Percentiles rank a stretch among this genome's conserved stretches.
Evolutionary conservation across 805 yeast genomes (phyloP).

Genomic region (Candida nemodendra): DNA sequence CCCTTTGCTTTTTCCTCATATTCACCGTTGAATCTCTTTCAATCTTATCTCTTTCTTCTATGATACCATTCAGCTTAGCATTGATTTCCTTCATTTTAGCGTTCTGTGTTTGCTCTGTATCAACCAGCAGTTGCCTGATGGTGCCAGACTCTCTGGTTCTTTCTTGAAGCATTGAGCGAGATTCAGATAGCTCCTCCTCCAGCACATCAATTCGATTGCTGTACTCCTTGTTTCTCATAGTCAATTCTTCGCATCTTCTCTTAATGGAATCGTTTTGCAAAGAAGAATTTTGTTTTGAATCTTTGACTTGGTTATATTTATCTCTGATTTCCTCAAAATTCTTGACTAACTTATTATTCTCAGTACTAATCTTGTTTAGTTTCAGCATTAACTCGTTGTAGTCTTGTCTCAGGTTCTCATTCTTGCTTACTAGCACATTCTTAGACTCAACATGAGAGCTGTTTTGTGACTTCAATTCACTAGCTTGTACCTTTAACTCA

Average conservation of each 20-base stretch:
- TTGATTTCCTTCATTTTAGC: slow-evolving; percentile 53
- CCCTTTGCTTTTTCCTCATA: slow-evolving; percentile 59
- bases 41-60: slow-evolving; percentile 60
- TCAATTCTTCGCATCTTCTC: slow-evolving; percentile 71
- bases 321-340: slow-evolving; percentile 40
- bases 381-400: slow-evolving; percentile 36
- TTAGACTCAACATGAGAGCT: slow-evolving; percentile 38
- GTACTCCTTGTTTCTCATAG: slow-evolving; percentile 65
- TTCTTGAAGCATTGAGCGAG: slow-evolving; percentile 71
- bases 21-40: slow-evolving; percentile 52
- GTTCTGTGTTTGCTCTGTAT: slow-evolving; percentile 60
- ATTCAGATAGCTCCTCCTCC: slow-evolving; percentile 81
- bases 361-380: slow-evolving; percentile 41
- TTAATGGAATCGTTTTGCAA: slow-evolving; percentile 50
- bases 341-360: slow-evolving; percentile 39
- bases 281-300: slow-evolving; percentile 23
- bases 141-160: slow-evolving; percentile 76
- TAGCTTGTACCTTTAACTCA: slow-evolving; percentile 40
- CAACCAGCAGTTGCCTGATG: slow-evolving; percentile 65
- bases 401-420: slow-evolving; percentile 37
- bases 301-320: slow-evolving; percentile 38
- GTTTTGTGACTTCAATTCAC: slow-evolving; percentile 39
- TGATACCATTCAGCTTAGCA: slow-evolving; percentile 45
- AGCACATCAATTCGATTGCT: slow-evolving; percentile 58
- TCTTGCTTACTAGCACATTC: slow-evolving; percentile 40